Evolutionary conservation across 208 protist species (phyloP).

Genomic region (Endotrypanum monterogeii): DNA sequence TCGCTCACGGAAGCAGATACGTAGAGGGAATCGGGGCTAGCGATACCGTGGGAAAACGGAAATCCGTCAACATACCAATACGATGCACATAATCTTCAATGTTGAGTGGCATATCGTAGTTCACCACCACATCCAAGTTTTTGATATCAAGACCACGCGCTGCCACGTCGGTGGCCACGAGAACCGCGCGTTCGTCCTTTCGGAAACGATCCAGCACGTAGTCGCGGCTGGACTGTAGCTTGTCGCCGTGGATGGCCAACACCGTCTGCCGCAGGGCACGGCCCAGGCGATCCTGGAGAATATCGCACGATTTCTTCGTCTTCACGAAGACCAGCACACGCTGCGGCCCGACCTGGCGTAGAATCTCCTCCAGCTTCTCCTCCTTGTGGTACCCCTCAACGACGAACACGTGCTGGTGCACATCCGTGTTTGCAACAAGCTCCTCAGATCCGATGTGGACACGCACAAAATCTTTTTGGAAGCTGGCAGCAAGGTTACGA

Average conservation of each 20-base stretch:
- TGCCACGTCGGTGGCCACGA: slow-evolving; percentile 94
- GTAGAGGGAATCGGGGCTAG: slow-evolving; percentile 11
- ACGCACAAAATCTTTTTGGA: slow-evolving; percentile 90
- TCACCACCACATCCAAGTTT: slow-evolving; percentile 98
- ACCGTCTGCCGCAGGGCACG: slow-evolving; percentile 60
- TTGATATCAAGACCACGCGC: slow-evolving; percentile 97
- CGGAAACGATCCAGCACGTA: slow-evolving; percentile 91
- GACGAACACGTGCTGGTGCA: slow-evolving; percentile 80
- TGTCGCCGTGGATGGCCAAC: slow-evolving; percentile 91
- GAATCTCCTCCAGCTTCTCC: slow-evolving; percentile 71
- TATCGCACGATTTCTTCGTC: slow-evolving; percentile 85
- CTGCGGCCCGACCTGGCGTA: slow-evolving; percentile 59
- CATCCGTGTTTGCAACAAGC: slow-evolving; percentile 83
- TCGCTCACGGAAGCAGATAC: background rate
- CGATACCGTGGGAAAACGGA: slow-evolving; percentile 19
- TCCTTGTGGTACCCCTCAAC: slow-evolving; percentile 81
- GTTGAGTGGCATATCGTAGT: slow-evolving; percentile 99
- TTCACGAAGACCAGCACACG: slow-evolving; percentile 91
- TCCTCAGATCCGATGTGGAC: slow-evolving; percentile 92
- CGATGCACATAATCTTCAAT: slow-evolving; percentile 99
- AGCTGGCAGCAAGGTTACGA: slow-evolving; percentile 82
- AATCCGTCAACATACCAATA: slow-evolving; percentile 93
- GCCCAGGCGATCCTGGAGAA: slow-evolving; percentile 69
- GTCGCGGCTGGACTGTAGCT: slow-evolving; percentile 90
- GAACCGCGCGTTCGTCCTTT: slow-evolving; percentile 52